Base-by-base conservation (phyloP, 768 basidiomycete genomes). In the Termitomyces sp. region DNA sequence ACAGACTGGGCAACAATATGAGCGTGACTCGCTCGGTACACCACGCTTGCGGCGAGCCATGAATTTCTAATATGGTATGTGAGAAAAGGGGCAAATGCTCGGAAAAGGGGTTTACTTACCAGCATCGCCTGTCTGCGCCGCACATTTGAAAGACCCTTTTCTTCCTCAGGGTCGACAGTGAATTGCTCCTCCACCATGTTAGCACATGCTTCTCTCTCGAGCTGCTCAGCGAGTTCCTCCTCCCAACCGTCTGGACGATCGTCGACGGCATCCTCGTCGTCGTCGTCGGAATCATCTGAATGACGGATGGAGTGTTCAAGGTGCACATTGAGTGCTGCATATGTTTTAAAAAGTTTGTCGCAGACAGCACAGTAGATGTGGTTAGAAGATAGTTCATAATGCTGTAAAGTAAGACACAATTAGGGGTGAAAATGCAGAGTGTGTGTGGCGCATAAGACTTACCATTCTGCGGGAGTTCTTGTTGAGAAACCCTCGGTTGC, bases 331-430 rank as follows among this genome's bases (percentile, higher is more conserved):
- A 63, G 52, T 4, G 55, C 62, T 31, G 47, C 31, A 16, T 57
- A 24, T 20, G 55, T 31, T 15, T 50, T 49, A 7, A 63, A 63
- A 22, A 20, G 30, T 39, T 54, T 59, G 42, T 63, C 59, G 44
- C 62, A 63, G 12, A 18, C 3, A 1, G 16, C 37, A 42, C 62
- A 63, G 49, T 63, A 63, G 27, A 60, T 57, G 48, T 63, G 62
- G 3, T 42, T 54, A 1, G 48, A 22, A 20, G 58, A 63, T 30
- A 8, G 30, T 0, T n/a, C 56, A 13, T 46, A 63, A 31, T 63
- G 62, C 62, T 63, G 13, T 49, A 18, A 9, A 1, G n/a, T 13
- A 18, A 46, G 30, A 54, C 3, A 36, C 2, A 5, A 31, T 41
- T 30, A 48, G 44, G 54, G 48, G 34, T 53, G 27, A 4, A 4